A percentile compares a stretch with the other conserved stretches of the same genome.
Evolutionary conservation across 768 basidiomycete genomes (phyloP).

Genomic region (Rubroboletus satanas): DNA sequence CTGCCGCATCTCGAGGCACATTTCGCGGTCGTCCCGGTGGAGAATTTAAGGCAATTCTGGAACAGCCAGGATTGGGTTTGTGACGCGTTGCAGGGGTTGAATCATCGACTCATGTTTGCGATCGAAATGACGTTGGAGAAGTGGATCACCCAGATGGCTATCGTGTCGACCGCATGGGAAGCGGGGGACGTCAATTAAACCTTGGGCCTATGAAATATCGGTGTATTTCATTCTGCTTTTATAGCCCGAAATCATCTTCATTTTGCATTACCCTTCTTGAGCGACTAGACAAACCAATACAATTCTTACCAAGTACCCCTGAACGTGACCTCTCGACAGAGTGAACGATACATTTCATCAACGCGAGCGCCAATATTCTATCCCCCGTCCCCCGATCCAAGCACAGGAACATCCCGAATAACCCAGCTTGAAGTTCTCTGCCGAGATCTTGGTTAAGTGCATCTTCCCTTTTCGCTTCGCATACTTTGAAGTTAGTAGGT

Average conservation of each 20-base stretch:
- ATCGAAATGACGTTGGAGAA: not conserved
- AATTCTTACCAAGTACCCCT: not conserved
- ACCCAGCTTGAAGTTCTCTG: not conserved
- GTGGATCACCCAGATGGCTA: conserved; percentile 2
- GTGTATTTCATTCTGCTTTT: not conserved
- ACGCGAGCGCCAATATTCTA: no score
- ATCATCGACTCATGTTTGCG: conserved; percentile 1
- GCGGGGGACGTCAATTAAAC: not conserved
- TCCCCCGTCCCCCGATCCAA: no score
- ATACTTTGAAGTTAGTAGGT: not conserved
- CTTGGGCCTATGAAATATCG: not conserved
- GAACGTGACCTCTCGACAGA: no score
- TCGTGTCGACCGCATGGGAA: conserved; percentile 7
- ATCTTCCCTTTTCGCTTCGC: not conserved
- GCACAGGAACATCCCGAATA: not conserved
- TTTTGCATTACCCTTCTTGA: not conserved
- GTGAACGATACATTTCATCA: no score
- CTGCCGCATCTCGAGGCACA: conserved; percentile 5
- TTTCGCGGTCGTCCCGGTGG: not conserved
- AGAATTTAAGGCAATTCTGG: not conserved
- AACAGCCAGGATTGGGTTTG: conserved; percentile 5
- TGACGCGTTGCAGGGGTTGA: conserved; percentile 3
- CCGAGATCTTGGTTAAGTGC: not conserved
- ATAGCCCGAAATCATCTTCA: not conserved
- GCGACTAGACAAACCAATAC: not conserved